Base-by-base conservation (phyloP, 345 rosid species). In the Kernera saxatilis region DNA sequence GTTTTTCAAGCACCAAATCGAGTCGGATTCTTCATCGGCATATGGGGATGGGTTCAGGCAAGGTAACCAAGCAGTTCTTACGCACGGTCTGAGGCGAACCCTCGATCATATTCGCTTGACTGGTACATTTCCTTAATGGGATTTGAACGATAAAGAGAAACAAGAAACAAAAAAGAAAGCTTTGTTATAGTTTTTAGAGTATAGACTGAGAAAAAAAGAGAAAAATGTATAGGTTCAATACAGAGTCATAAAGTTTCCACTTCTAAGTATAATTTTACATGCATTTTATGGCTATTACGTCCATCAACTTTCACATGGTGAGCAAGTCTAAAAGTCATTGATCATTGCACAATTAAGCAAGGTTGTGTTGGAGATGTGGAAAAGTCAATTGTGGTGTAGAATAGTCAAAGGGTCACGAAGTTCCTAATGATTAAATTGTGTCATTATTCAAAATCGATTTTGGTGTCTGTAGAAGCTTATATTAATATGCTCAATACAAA, bases 1-100 rank as follows among this genome's bases (percentile, higher is more conserved):
- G 61, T 92, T 85, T 72, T 85, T 92, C 29, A 88, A 88, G 81
- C 96, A 87, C 76, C 98, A 95, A 77, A 92, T 95, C 0, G 98
- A 90, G 81, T 58, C 87, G 0, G 98, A 95, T 80, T 36, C 84
- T 15, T 95, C 99, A 13, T 12, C 88, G 57, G 91, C 92, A 36
- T 95, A 92, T 29, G 99, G 99, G 72, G 94, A 83, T 6, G 99
- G 99, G 50, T 95, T 88, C 81, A 84, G 96, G 80, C 66, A 57
- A 66, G 99, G 97, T 37, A 82, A 86, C 41, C 49, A 61, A 79
- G 98, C 99, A 25, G 92, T 92, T 54, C 80, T 64, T 49, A 84
- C 80, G 17, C 91, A 80, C 27, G 96, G 86, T 62, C 91, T 92
- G 19, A 73, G 73, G 79, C 85, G 83, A 15, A 92, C 98, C 2